phyloP scores from a whole-genome alignment of 2,329 filamentous ascomycete genomes.

The Ilyonectria destructans region DNA sequence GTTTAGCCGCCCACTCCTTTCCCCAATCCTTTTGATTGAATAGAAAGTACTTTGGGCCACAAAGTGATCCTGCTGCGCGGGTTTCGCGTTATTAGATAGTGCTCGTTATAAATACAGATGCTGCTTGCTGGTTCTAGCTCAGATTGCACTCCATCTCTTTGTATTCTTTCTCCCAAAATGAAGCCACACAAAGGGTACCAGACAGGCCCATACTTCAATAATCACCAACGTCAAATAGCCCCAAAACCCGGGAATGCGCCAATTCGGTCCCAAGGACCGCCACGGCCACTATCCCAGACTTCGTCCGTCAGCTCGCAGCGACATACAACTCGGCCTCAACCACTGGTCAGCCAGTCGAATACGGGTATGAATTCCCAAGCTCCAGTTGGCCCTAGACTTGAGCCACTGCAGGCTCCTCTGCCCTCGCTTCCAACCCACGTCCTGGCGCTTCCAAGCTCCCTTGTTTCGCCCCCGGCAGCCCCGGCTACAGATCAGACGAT shows the following conservation, averaged over 20 bases:
- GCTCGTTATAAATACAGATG: not conserved
- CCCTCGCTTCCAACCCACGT: not conserved
- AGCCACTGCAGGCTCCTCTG: not conserved
- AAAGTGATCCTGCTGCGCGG: not conserved
- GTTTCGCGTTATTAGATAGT: slow-evolving; percentile 2
- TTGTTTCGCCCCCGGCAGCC: not conserved
- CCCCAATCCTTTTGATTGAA: not conserved
- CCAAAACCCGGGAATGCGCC: not conserved
- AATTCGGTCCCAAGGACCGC: not conserved
- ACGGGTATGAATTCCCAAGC: not conserved
- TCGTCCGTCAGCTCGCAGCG: not conserved
- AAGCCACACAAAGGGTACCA: not conserved
- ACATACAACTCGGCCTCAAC: not conserved
- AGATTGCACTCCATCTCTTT: not conserved
- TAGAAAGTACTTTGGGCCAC: not conserved
- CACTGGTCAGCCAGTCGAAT: not conserved
- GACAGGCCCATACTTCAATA: not conserved
- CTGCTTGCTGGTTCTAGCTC: not conserved
- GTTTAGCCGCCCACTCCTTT: not conserved
- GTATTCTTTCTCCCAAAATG: not conserved
- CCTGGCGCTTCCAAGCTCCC: not conserved
- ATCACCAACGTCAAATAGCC: not conserved
- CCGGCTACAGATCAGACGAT: not conserved
- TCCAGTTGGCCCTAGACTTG: not conserved
- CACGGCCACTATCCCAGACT: not conserved